Evolutionary conservation across 129 eudicot species (phyloP), one percentile per base, ranked within the genome.

Genomic region (Dittrichia graveolens): DNA sequence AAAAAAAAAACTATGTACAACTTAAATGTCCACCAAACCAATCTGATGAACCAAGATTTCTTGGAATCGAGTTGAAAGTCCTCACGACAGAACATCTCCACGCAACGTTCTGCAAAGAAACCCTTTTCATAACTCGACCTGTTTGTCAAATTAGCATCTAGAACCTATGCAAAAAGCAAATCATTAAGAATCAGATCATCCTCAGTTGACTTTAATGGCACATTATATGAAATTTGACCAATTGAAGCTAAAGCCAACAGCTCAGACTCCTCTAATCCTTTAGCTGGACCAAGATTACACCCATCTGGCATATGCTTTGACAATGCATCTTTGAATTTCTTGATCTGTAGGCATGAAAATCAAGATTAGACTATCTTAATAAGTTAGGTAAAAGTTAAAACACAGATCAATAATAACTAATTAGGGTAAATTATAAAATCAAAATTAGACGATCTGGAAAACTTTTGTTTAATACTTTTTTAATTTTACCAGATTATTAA

Each of bases 301-400:
- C 75, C 66, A 56, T 87, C 87, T 47, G 90, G 71, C 44, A 87
- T 86, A 71, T 89, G 72, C 75, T 84, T 89, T 61, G 80, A 84
- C 65, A 93, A 73, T 68, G 96, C 95, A 84, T 90, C 92, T 75
- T 85, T 93, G 65, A 93, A 90, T 86, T 93, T 93, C 87, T 93
- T 93, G 84, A 93, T 89, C 98, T 93, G 91, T 66, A 69, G 37
- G 54, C 48, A 60, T 72, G 31, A 18, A 49, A 61, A 48, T 61
- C 61, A 68, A 68, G 61, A 50, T 75, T 74, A 24, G 31, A 24
- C 0, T n/a, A n/a, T n/a, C n/a, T n/a, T n/a, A n/a, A n/a, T n/a
- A n/a, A n/a, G n/a, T n/a, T n/a, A n/a, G n/a, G n/a, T n/a, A n/a
- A n/a, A n/a, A n/a, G n/a, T n/a, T n/a, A n/a, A n/a, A n/a, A n/a